phyloP scores from a whole-genome alignment of 116 monocot species.

The Dioscorea cayenensis region DNA sequence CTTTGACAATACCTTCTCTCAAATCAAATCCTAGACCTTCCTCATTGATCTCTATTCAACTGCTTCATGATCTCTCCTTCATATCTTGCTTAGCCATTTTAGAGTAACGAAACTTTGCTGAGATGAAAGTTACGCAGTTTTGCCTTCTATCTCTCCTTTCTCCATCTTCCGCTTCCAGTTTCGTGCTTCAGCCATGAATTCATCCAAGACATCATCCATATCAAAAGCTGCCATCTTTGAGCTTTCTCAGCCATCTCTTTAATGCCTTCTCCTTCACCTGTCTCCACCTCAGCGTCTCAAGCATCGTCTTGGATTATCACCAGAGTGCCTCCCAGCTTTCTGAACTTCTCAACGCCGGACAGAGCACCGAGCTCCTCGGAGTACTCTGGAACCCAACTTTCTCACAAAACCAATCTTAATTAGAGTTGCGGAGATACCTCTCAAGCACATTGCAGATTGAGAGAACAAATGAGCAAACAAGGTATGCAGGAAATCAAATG shows the following conservation, averaged over 20 bases:
- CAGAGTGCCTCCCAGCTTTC: conserved; percentile 24
- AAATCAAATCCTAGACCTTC: not conserved
- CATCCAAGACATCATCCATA: conserved; percentile 41
- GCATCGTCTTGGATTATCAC: conserved; percentile 21
- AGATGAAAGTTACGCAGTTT: conserved; percentile 24
- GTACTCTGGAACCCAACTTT: not conserved
- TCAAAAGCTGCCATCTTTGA: conserved; percentile 34
- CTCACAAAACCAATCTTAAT: not conserved
- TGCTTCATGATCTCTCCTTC: not conserved
- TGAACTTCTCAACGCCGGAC: not conserved
- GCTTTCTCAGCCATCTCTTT: conserved; percentile 31
- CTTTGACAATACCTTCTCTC: not conserved
- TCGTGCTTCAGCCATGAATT: conserved; percentile 1
- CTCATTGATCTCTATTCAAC: conserved; percentile 6
- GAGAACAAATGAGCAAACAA: too few species aligned
- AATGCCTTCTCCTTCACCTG: conserved; percentile 18
- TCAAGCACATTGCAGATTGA: not conserved
- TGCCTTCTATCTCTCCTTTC: not conserved
- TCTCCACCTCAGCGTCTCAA: conserved; percentile 35
- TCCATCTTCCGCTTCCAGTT: not conserved
- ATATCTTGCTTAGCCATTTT: conserved; percentile 8
- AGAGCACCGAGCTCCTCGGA: not conserved
- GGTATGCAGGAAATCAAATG: too few species aligned
- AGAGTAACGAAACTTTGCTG: not conserved
- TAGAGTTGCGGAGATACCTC: not conserved